phyloP scores from a whole-genome alignment of 306 rosid genomes.

The Mucuna pruriens region DNA sequence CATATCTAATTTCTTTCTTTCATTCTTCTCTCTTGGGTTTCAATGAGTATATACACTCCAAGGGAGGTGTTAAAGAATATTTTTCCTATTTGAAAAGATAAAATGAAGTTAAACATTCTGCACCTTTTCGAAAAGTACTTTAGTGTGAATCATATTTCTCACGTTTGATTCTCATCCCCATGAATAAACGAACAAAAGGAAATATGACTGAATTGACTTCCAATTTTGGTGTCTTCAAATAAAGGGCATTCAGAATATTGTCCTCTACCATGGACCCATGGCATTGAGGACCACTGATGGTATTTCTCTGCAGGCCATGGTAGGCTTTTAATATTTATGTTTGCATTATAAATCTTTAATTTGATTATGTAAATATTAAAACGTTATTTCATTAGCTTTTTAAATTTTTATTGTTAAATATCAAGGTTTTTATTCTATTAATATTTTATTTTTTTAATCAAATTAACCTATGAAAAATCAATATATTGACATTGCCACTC shows the following conservation, averaged over 20 bases:
- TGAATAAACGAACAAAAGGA: background rate
- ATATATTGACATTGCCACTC: background rate
- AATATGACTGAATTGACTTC: background rate
- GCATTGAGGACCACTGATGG: background rate
- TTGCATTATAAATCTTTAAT: background rate
- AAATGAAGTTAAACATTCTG: background rate
- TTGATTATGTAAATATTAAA: background rate
- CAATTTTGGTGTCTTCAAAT: background rate
- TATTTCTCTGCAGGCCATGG: background rate
- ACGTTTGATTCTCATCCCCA: constrained; percentile 17
- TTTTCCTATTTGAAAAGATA: background rate
- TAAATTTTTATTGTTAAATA: background rate
- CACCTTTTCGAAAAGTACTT: background rate
- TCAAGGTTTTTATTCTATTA: background rate
- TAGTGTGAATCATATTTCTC: constrained; percentile 19
- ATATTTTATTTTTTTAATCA: background rate
- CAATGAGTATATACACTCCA: background rate
- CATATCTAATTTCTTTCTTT: background rate
- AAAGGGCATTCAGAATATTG: background rate
- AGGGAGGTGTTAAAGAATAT: background rate
- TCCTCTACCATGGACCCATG: background rate
- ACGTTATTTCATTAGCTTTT: background rate
- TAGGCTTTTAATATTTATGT: background rate
- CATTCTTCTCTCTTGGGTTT: background rate
- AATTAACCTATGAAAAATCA: background rate